Percentiles rank a stretch among this genome's conserved stretches.
Conservation (phyloP, 2,329 filamentous ascomycete genomes). For the Biscogniauxia mediterranea region DNA sequence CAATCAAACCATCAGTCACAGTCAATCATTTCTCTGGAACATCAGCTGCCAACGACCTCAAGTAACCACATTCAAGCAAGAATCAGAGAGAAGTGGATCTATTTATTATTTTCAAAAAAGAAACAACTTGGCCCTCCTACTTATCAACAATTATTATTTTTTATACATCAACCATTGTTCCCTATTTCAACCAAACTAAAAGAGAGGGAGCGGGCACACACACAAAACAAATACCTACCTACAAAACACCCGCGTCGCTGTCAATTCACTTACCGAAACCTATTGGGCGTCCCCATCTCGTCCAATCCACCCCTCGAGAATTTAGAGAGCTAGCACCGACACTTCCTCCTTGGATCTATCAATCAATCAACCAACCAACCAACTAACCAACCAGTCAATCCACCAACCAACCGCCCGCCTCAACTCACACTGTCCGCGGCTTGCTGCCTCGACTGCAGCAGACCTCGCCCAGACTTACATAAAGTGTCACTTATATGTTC, state of each 20-base stretch:
- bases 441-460: conserved; percentile 24
- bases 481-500: conserved; percentile 34
- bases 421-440: conserved; percentile 8
- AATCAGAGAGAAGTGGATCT: too few relatives aligned
- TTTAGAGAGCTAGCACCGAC: background rate
- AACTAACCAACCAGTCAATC: background rate
- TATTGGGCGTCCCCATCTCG: background rate
- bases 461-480: conserved; percentile 37
- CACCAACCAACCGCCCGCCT: conserved; percentile 13
- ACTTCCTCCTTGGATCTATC: conserved; percentile 39
- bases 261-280: background rate
- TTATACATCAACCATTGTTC: background rate
- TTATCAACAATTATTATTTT: background rate
- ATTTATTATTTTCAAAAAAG: background rate
- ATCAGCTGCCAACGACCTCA: background rate
- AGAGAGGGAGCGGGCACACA: background rate
- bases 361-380: background rate
- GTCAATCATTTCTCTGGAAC: background rate
- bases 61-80: background rate
- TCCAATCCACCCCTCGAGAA: background rate
- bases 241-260: background rate
- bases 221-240: background rate
- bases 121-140: background rate
- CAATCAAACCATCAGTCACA: background rate
- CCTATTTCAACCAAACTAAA: background rate